Evolutionary conservation across 1,284 basidiomycete species (phyloP).

Genomic region (Cryptococcus wingfieldii): DNA sequence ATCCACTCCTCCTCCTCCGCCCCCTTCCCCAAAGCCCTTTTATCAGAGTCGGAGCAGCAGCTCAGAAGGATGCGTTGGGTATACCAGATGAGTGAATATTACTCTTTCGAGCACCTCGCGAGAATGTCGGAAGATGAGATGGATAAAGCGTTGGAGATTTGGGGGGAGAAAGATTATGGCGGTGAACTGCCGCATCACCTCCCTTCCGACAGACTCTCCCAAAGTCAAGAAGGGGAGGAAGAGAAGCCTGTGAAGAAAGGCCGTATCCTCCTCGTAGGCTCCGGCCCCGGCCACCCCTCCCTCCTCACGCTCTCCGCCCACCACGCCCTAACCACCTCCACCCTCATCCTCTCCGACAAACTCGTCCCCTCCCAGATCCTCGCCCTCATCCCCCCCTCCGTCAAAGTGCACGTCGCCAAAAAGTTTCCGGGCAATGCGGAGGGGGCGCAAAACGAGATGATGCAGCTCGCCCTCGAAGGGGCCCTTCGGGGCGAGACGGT

Average conservation of each 20-base stretch:
- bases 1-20: not conserved
- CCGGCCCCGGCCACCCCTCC: constrained; percentile 89
- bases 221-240: not conserved
- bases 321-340: constrained; percentile 68
- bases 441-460: constrained; percentile 87
- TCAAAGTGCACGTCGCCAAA: constrained; percentile 69
- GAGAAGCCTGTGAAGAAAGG: constrained; percentile 49
- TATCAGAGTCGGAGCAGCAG: constrained; percentile 52
- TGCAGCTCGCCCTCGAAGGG: constrained; percentile 80
- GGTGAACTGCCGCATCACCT: constrained; percentile 26
- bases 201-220: not conserved
- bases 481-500: constrained; percentile 76
- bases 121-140: constrained; percentile 66
- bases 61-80: constrained; percentile 78
- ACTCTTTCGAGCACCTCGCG: constrained; percentile 76
- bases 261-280: constrained; percentile 81
- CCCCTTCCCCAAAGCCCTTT: not conserved
- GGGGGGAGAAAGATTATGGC: constrained; percentile 16
- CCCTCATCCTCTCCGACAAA: constrained; percentile 90
- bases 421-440: constrained; percentile 98
- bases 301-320: constrained; percentile 85
- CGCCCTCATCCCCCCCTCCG: constrained; percentile 68
- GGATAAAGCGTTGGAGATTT: constrained; percentile 55
- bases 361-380: constrained; percentile 90
- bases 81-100: constrained; percentile 88